Evolutionary conservation across 1,284 basidiomycete species (phyloP).

Genomic region (Cutaneotrichosporon cavernicola): DNA sequence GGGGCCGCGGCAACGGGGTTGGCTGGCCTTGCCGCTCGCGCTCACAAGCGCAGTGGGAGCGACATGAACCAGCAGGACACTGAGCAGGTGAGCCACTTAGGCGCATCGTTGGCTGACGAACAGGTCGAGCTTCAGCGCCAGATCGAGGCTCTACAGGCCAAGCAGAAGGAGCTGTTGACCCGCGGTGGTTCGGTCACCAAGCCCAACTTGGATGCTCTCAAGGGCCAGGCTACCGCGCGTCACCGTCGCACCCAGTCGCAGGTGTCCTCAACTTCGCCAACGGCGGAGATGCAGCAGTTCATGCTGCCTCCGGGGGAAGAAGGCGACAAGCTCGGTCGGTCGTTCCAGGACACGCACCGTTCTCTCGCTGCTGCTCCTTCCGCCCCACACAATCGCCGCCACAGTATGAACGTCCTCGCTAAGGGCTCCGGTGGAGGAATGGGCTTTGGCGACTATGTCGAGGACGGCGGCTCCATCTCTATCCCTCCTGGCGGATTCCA

Average conservation of each 20-base stretch:
- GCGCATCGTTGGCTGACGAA: constrained; percentile 14
- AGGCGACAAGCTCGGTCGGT: constrained; percentile 22
- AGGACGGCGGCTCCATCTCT: constrained; percentile 37
- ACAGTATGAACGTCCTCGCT: constrained; percentile 80
- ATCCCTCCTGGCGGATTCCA: constrained; percentile 52
- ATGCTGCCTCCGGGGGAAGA: constrained; percentile 20
- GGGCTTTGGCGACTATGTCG: constrained; percentile 39
- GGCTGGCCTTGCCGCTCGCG: constrained; percentile 51
- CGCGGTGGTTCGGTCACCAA: constrained; percentile 66
- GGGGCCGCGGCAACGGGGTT: constrained; percentile 47
- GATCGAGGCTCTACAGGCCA: constrained; percentile 85
- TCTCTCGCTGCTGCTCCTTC: constrained; percentile 26
- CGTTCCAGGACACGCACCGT: constrained; percentile 32
- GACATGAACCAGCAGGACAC: constrained; percentile 72
- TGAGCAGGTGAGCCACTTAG: constrained; percentile 65
- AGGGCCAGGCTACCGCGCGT: constrained; percentile 49
- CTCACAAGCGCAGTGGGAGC: constrained; percentile 58
- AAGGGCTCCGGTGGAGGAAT: constrained; percentile 35
- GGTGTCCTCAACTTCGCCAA: constrained; percentile 47
- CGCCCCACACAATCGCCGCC: constrained; percentile 73
- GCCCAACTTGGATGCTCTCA: constrained; percentile 59
- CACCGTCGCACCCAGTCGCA: constrained; percentile 87
- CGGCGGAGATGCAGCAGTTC: constrained; percentile 10
- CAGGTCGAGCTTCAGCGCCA: constrained; percentile 85
- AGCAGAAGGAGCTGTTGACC: constrained; percentile 81